Conservation (phyloP, 257 asterid genomes). For the Fraxinus anomala region DNA sequence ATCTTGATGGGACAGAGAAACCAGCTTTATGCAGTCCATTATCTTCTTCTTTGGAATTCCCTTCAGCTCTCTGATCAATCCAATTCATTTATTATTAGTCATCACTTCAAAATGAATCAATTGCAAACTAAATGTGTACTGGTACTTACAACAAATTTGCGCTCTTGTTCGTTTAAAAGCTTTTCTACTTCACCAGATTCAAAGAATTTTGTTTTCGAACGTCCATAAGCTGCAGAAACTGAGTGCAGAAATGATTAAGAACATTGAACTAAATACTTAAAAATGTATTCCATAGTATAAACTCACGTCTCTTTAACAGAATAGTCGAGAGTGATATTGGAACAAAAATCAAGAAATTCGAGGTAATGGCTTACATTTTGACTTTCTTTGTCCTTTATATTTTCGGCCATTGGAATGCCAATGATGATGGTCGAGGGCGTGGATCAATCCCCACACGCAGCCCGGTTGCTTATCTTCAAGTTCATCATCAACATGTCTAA, state of each 20-base stretch:
- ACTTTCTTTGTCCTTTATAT: constrained; percentile 26
- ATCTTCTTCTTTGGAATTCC: constrained; percentile 32
- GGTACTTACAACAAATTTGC: constrained; percentile 40
- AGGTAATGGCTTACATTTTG: constrained; percentile 29
- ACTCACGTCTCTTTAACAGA: neutral
- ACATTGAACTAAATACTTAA: neutral
- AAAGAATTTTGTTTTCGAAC: constrained; percentile 24
- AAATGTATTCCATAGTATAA: neutral
- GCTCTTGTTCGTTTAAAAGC: constrained; percentile 45
- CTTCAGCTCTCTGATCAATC: constrained; percentile 46
- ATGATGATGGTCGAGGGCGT: constrained; percentile 52
- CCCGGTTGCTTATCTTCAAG: constrained; percentile 42
- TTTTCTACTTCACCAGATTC: constrained; percentile 39
- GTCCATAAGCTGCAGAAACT: constrained; percentile 34
- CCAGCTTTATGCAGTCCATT: constrained; percentile 25
- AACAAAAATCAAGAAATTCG: neutral
- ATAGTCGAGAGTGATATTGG: neutral
- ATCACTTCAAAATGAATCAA: neutral
- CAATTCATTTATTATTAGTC: constrained; percentile 22
- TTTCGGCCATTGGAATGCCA: constrained; percentile 50
- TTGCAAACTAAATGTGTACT: neutral
- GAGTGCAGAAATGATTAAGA: neutral
- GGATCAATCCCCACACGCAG: constrained; percentile 63
- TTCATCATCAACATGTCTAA: constrained; percentile 35
- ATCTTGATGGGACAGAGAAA: constrained; percentile 27